A percentile compares a stretch with the other conserved stretches of the same genome.
These are phyloP conservation scores for Phytophthora palmivora DNA, from an alignment of 352 stramenopile genomes.

Conservation along the genomic window DNA sequence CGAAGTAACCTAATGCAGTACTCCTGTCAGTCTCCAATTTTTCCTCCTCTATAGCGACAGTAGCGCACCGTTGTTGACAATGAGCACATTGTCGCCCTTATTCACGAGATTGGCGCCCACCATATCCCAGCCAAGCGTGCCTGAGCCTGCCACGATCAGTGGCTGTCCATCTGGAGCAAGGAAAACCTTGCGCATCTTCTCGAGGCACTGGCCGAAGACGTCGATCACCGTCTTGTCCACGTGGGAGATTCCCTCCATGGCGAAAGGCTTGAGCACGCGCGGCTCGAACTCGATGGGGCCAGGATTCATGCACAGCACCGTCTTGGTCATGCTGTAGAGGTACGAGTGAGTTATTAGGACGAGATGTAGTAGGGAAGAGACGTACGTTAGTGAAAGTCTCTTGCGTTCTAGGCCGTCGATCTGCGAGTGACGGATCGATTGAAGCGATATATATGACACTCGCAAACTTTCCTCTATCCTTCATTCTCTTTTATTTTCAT, in stretches of 20 bases:
- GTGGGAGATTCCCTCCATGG: constrained; percentile 79
- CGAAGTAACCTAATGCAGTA: constrained; percentile 66
- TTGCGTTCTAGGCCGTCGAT: constrained; percentile 27
- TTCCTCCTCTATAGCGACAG: neutral
- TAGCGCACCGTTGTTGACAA: constrained; percentile 68
- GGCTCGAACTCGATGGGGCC: constrained; percentile 86
- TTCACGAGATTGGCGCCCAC: constrained; percentile 80
- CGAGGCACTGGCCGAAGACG: constrained; percentile 75
- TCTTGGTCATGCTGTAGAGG: constrained; percentile 64
- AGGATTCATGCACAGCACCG: constrained; percentile 82
- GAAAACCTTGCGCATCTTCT: constrained; percentile 87
- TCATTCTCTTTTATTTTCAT: too few relatives aligned
- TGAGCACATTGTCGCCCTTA: constrained; percentile 65
- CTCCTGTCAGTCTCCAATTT: neutral
- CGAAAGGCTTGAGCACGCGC: constrained; percentile 74
- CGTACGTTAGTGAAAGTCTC: constrained; percentile 12
- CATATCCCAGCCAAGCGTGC: constrained; percentile 84
- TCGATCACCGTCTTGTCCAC: constrained; percentile 83
- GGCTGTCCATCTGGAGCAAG: constrained; percentile 74
- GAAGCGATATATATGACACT: too few relatives aligned
- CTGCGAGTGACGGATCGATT: constrained; percentile 22
- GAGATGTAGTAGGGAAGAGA: neutral
- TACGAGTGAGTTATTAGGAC: neutral
- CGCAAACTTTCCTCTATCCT: too few relatives aligned
- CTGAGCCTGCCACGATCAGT: constrained; percentile 70